Evolutionary conservation across 2,329 filamentous ascomycete genomes (phyloP).

Genomic region (Lachnellula willkommii): DNA sequence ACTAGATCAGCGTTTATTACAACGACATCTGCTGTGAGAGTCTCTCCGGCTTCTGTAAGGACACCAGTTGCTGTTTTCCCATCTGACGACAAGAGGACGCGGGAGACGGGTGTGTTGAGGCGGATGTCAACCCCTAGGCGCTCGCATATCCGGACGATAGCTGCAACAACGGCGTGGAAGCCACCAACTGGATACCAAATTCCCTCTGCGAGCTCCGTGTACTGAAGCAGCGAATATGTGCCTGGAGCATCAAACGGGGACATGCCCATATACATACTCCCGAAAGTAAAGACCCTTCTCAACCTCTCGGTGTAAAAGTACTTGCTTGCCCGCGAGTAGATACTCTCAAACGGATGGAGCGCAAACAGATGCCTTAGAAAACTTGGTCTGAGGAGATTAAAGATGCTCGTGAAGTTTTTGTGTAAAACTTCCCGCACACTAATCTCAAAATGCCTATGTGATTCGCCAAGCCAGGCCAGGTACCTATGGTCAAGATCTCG

Average conservation of each 20-base stretch:
- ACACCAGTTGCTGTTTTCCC: slow-evolving; percentile 54
- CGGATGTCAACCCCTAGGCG: slow-evolving; percentile 58
- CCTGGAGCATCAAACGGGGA: slow-evolving; percentile 69
- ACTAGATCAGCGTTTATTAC: slow-evolving; percentile 70
- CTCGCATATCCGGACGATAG: slow-evolving; percentile 58
- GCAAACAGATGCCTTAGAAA: slow-evolving; percentile 55
- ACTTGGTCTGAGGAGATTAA: slow-evolving; percentile 50
- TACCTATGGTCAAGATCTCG: slow-evolving; percentile 36
- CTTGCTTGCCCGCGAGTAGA: slow-evolving; percentile 57
- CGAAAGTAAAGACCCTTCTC: slow-evolving; percentile 68
- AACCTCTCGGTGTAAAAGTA: slow-evolving; percentile 68
- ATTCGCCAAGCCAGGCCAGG: slow-evolving; percentile 59
- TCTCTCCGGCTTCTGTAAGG: slow-evolving; percentile 50
- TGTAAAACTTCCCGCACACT: slow-evolving; percentile 60
- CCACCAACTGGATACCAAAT: slow-evolving; percentile 71
- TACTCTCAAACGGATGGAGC: slow-evolving; percentile 66
- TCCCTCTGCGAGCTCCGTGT: slow-evolving; percentile 69
- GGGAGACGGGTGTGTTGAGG: slow-evolving; percentile 52
- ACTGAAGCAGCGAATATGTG: slow-evolving; percentile 69
- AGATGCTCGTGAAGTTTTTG: slow-evolving; percentile 59
- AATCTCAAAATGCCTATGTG: slow-evolving; percentile 65
- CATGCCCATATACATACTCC: slow-evolving; percentile 82
- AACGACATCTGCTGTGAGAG: slow-evolving; percentile 58
- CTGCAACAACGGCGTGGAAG: slow-evolving; percentile 61
- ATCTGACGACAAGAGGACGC: slow-evolving; percentile 48